Base-by-base conservation (phyloP, 192 early-diverging fungal species). In the Coemansia sp. region DNA sequence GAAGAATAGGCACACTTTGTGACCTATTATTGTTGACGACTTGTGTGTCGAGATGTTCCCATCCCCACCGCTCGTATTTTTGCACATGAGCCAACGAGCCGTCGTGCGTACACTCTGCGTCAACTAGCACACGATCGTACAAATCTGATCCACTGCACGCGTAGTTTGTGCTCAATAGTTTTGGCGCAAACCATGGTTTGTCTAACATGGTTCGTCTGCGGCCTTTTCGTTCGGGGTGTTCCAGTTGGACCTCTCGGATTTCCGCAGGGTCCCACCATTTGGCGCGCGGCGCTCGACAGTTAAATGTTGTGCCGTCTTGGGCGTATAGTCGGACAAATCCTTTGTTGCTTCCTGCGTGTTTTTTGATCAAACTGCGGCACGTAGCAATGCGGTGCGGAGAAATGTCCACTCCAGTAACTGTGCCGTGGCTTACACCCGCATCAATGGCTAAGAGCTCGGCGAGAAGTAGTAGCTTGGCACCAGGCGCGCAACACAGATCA, bases 351-450 rank as follows among this genome's bases (percentile, higher is more conserved):
- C 50, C 82, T 59, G 32, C 69, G 86, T 92, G 89, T 19, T 91
- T 94, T 50, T 89, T 88, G 27, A 95, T 37, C 23, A 93, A 54
- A 26, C 80, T 85, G 27, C 87, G 85, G 69, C 92, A 94, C 0
- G 88, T 93, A 4, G 88, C 81, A 32, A 90, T 67, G 10, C 97
- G 83, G 59, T 91, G 84, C 3, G 64, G 22, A 2, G 87, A 87
- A 26, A 97, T 78, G 67, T 98, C 97, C 0, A 98, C 94, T 2
- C 95, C 97, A 0, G 97, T 98, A 4, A 95, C 89, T 0, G 92
- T 91, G 1, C 97, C 97, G 18, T 9, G 27, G 5, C 3, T 10
- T 9, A 83, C 86, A 16, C 52, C 53, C 7, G 14, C 24, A 4
- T 26, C 22, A 23, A 22, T 20, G 12, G 11, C 85, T 75, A 22